These are phyloP conservation scores for Chlorociboria aeruginascens DNA, from an alignment of 495 filamentous ascomycete species.

Conservation along the genomic window DNA sequence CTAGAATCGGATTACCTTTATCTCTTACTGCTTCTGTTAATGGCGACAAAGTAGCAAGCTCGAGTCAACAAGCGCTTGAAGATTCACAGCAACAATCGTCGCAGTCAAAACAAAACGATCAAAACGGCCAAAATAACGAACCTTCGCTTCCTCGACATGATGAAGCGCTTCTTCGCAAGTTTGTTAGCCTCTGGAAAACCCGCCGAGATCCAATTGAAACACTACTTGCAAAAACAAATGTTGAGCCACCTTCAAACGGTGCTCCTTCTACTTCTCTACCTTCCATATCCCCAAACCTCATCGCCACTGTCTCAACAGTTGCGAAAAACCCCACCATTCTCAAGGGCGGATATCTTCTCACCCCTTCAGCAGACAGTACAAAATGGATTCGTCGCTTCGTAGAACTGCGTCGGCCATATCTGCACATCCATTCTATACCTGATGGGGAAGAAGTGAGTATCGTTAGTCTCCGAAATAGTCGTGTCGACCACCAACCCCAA, in stretches of 20 bases:
- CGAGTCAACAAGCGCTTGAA: neutral
- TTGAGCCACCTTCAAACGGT: conserved; percentile 59
- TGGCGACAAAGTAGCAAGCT: neutral
- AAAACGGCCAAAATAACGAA: too few relatives aligned
- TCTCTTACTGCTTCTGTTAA: neutral
- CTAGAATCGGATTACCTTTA: conserved; percentile 27
- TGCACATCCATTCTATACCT: conserved; percentile 73
- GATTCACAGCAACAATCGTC: conserved; percentile 23
- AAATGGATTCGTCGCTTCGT: conserved; percentile 86
- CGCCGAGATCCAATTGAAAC: conserved; percentile 60
- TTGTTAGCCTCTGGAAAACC: conserved; percentile 65
- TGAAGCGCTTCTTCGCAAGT: conserved; percentile 51
- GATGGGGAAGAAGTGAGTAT: conserved; percentile 84
- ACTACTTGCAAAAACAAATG: conserved; percentile 65
- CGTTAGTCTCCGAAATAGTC: conserved; percentile 71
- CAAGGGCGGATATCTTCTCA: conserved; percentile 75
- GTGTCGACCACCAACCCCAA: conserved; percentile 80
- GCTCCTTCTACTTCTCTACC: conserved; percentile 28
- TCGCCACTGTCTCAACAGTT: conserved; percentile 56
- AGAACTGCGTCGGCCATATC: conserved; percentile 82
- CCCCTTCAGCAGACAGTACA: conserved; percentile 58
- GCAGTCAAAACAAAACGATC: too few relatives aligned
- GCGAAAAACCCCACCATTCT: conserved; percentile 64
- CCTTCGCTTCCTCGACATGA: conserved; percentile 36
- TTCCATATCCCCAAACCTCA: conserved; percentile 35